Evolutionary conservation across 1,139 yeast species (phyloP), one percentile per base, ranked within the genome.

Genomic region (Saccharomycopsis hybrid): DNA sequence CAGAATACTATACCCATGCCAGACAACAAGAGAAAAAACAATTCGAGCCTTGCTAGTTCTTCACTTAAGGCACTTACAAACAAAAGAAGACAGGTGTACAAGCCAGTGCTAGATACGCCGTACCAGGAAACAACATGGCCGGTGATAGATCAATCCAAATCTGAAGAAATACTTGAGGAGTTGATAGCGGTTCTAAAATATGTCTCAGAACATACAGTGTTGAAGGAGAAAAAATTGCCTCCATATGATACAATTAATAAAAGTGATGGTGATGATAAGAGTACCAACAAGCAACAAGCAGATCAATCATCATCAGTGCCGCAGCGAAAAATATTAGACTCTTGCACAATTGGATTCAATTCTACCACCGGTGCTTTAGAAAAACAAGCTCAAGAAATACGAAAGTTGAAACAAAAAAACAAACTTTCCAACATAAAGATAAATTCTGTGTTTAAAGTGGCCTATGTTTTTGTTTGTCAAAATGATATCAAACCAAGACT

Each of bases 31-130:
- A 5, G 2, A 18, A 27, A 7, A 3, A 39, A 18, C 25, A 13
- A 40, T 25, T 7, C 28, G 9, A 40, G 8, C 29, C 32, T 28
- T 5, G 41, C 47, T 8, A 31, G 24, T 11, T 43, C 40, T 13
- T 45, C 47, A 11, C 27, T 41, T 5, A 73, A 50, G 53, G 75
- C 70, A 44, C 55, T 68, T 3, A 78, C 74, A 47, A 65, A 64
- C 50, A 74, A 72, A 56, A 67, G 75, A 49, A 66, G 73, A 49
- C 79, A 77, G 54, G 77, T 79, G 2, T 77, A 76, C 61, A 80
- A 78, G 59, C 84, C 86, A 0, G 68, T 81, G 3, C 66, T 81
- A 25, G 81, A 80, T 37, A 79, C 78, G 55, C 85, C 86, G 2
- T 79, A 67, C 59, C 74, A 83, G 0, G 72, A 69, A 49, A 67